Base-by-base conservation (phyloP, 2,329 filamentous ascomycete species). In the Fusarium humuli region DNA sequence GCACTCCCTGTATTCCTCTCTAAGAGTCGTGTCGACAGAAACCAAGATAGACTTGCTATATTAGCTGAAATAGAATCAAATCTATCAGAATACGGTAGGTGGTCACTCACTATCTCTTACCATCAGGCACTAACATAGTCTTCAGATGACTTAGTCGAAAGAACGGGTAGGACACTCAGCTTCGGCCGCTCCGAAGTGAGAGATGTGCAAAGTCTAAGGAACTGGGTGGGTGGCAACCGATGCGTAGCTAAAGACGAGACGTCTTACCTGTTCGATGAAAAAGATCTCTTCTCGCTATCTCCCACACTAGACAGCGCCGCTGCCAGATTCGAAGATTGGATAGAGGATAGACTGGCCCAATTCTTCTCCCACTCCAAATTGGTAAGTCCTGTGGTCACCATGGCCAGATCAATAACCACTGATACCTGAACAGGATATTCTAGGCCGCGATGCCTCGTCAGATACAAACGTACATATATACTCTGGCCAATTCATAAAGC, bases 21-120 rank as follows among this genome's bases (percentile, higher is more conserved):
- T 0, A 59, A 57, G 7, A 57, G 23, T 3, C 30, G 57, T 1
- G 18, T 58, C 0, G 58, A 61, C 16, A 29, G 12, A 5, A 61
- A 61, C 9, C 7, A 13, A 1, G 27, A 59, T 4, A 22, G 57
- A 1, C 2, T 46, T 5, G 22, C 20, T 6, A 4, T 57, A 1
- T 30, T 59, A 11, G 42, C 50, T 1, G 32, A 55, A 2, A 59
- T 59, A 40, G 57, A 59, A 2, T 20, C 40, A 37, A 54, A 30
- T 6, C 18, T 59, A 5, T 6, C 20, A 7, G 57, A 59, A 7
- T 57, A 57, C 9, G 57, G 57, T 40, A 57, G 0, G 14, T 1
- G 0, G 2, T 7, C 12, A 14, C 14, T 4, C 1, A 2, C 4
- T 12, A 3, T 3, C 2, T 2, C 0, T 0, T 2, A 4, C 0